Evolutionary conservation across 2,329 filamentous ascomycete species (phyloP), one percentile per base, ranked within the genome.

Genomic region (Zelopaecilomyces penicillatus): DNA sequence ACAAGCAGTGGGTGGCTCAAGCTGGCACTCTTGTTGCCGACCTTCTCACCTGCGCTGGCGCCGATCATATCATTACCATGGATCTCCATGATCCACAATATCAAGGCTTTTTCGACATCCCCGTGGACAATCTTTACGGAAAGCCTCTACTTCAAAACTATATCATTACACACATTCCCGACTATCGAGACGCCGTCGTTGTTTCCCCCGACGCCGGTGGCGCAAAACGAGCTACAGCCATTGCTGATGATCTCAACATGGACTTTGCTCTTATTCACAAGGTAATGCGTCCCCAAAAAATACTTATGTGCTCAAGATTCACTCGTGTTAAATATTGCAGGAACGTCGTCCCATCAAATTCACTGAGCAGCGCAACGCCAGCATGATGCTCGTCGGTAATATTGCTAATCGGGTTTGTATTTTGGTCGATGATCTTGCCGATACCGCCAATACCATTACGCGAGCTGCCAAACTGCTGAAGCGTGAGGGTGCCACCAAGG

Each of bases 1-100:
- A 98, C 66, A 93, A 93, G 71, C 88, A 95, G 69, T 98, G 93
- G 93, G 91, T 98, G 51, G 93, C 93, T 26, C 93, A 97, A 69
- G 90, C 93, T 36, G 93, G 93, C 48, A 97, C 90, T 30, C 76
- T 98, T 46, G 85, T 98, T 40, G 93, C 93, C 41, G 90, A 97
- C 63, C 79, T 98, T 37, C 74, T 98, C 53, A 96, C 89, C 35
- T 96, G 90, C 67, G 91, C 93, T 51, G 93, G 93, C 52, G 89
- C 93, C 38, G 91, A 98, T 64, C 93, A 97, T 66, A 84, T 95
- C 62, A 96, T 97, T 63, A 96, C 91, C 30, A 94, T 98, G 86
- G 93, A 98, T 61, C 76, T 98, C 42, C 88, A 93, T 63, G 91
- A 96, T 64, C 86, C 88, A 36, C 89, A 98, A 66, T 97, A 97